Evolutionary conservation across 495 filamentous ascomycete species (phyloP), one percentile per base, ranked within the genome.

Genomic region (Penicillium cataractarum): DNA sequence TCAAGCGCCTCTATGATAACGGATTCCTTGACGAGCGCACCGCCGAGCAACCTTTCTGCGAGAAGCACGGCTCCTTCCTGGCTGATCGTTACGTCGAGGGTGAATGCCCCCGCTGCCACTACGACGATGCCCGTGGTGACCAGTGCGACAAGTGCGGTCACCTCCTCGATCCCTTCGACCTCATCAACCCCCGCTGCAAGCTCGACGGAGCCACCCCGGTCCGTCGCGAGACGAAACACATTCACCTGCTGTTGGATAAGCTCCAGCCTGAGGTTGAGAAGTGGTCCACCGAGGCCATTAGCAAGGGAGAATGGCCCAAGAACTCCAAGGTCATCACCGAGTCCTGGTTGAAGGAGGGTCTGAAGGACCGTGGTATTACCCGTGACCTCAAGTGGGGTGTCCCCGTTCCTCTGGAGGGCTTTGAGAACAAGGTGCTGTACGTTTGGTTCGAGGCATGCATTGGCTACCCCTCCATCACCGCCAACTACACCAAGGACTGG

Each of bases 371-470:
- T 50, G 90, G 90, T 61, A 97, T 98, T 70, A 97, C 93, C n/a
- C 78, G 94, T 65, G 92, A 97, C 76, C 80, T 98, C 53, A 92
- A 88, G 74, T 97, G 93, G 93, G 93, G 93, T 68, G 90, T 89
- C 15, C 83, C 87, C 9, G 83, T 92, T 15, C 89, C 91, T 37
- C 70, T 76, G 24, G 74, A 80, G 17, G 86, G 82, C 10, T 94
- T 88, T 51, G 88, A 89, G 59, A 82, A 89, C 59, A 96, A 96
- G 81, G 93, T 96, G 61, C 83, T 98, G 62, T 99, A 99, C 66
- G 92, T 97, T 40, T 99, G 95, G 95, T 99, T 99, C 67, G 95
- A 99, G 75, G 95, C 95, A 39, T 97, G 92, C 75, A 96, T 97
- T 63, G 95, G 95, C 10, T 99, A 99, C 71, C 87, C 91, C 6